Evolutionary conservation across 768 basidiomycete species (phyloP).

Genomic region (Rhodotorula kratochvilovae): DNA sequence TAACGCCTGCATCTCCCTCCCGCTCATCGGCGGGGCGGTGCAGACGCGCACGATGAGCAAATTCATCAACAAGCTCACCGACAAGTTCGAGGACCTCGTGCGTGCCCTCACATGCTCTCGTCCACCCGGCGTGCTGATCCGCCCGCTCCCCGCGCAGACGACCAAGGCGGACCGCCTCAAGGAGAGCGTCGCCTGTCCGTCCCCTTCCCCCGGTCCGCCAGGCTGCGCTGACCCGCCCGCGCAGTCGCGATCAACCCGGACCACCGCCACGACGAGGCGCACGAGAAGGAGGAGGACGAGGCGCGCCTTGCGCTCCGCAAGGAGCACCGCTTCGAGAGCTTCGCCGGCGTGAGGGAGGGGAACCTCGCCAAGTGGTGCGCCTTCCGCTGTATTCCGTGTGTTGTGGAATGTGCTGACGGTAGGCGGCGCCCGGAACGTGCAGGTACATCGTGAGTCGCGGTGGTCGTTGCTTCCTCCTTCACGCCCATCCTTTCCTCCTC

Average conservation of each 20-base stretch:
- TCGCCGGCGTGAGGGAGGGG: constrained; percentile 64
- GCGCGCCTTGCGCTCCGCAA: constrained; percentile 65
- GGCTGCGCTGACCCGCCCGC: too few species aligned
- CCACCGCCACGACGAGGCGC: constrained; percentile 62
- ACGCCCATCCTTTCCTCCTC: too few species aligned
- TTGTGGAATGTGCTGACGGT: not conserved
- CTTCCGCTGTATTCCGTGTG: constrained; percentile 1
- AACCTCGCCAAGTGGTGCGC: constrained; percentile 77
- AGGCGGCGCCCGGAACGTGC: too few species aligned
- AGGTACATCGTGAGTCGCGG: constrained; percentile 2
- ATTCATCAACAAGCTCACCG: constrained; percentile 11
- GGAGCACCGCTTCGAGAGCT: constrained; percentile 77
- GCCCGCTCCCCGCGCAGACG: not conserved
- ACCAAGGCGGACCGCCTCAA: not conserved
- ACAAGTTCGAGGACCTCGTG: constrained; percentile 25
- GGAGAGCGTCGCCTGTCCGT: constrained; percentile 19
- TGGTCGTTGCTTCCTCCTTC: not conserved
- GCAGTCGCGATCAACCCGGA: constrained; percentile 31
- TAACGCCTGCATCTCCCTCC: too few species aligned
- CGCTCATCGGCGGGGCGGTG: not conserved
- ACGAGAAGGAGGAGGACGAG: constrained; percentile 42
- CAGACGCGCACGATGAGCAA: not conserved
- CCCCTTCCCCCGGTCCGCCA: not conserved
- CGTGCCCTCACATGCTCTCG: not conserved
- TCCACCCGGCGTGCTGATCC: not conserved